Evolutionary conservation across 78 protist species (phyloP).

Genomic region (Protostelium mycophagum): DNA sequence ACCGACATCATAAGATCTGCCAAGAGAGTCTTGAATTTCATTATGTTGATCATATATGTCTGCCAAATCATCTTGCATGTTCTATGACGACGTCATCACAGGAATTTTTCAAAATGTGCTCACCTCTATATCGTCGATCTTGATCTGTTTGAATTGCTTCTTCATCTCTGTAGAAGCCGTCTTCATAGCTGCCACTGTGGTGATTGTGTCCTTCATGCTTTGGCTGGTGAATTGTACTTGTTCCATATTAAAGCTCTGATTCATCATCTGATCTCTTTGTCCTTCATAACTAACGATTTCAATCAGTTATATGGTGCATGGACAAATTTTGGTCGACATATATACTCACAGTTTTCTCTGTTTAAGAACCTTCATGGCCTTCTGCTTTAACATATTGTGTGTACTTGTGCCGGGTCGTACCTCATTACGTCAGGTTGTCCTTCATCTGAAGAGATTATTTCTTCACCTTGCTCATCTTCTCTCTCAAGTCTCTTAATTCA

Average conservation of each 20-base stretch:
- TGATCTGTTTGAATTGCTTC: conserved; percentile 46
- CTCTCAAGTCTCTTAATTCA: conserved; percentile 50
- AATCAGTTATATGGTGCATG: not conserved
- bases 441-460: too few relatives aligned
- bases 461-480: conserved; percentile 44
- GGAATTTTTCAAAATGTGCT: not conserved
- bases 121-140: conserved; percentile 63
- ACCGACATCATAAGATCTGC: conserved; percentile 64
- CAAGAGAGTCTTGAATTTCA: conserved; percentile 70
- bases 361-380: conserved; percentile 66
- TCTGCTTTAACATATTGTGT: conserved; percentile 46
- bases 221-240: conserved; percentile 71
- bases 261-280: conserved; percentile 69
- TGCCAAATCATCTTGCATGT: conserved; percentile 77
- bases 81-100: conserved; percentile 8
- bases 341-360: conserved; percentile 53
- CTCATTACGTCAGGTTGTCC: too few relatives aligned
- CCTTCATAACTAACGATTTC: conserved; percentile 40
- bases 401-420: conserved; percentile 35
- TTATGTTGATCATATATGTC: conserved; percentile 62
- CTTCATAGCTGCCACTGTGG: conserved; percentile 73
- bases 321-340: not conserved
- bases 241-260: conserved; percentile 79
- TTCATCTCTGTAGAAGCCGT: conserved; percentile 64
- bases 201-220: conserved; percentile 58